Evolutionary conservation across 345 rosid species (phyloP).

Genomic region (Rhizophora apiculata): DNA sequence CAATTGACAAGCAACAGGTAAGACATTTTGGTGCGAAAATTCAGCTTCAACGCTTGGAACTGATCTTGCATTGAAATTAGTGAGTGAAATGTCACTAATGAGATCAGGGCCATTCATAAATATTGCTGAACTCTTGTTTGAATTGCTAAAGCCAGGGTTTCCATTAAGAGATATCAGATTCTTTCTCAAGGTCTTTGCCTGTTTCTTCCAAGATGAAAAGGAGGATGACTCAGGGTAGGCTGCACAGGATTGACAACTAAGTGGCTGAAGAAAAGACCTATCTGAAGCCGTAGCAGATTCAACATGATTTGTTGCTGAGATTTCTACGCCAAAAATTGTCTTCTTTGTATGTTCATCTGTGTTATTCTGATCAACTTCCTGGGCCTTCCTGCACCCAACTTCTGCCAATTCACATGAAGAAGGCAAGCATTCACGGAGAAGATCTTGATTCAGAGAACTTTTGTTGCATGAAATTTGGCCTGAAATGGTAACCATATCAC

Average conservation of each 20-base stretch:
- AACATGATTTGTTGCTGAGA: constrained; percentile 23
- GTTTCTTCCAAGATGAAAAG: constrained; percentile 25
- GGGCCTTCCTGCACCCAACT: constrained; percentile 18
- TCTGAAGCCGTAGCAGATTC: constrained; percentile 18
- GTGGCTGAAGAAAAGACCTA: constrained; percentile 11
- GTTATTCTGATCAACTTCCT: constrained; percentile 15
- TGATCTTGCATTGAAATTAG: constrained; percentile 31
- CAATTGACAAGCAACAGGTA: constrained; percentile 30
- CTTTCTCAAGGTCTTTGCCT: constrained; percentile 18
- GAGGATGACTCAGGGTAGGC: constrained; percentile 27
- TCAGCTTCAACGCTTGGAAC: constrained; percentile 28
- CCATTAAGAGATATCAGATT: constrained; percentile 12
- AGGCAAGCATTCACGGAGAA: constrained; percentile 18
- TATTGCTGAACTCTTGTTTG: constrained; percentile 22
- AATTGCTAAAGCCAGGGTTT: constrained; percentile 19
- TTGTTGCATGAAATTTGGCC: constrained; percentile 23
- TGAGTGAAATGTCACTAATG: constrained; percentile 11
- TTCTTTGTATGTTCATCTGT: constrained; percentile 13
- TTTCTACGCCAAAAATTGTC: constrained; percentile 40
- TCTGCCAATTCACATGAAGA: constrained; percentile 15
- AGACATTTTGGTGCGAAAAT: constrained; percentile 28
- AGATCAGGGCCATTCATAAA: constrained; percentile 19
- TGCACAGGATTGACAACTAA: constrained; percentile 14
- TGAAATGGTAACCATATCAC: constrained; percentile 14
- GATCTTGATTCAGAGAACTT: constrained; percentile 15